Evolutionary conservation across 805 yeast species (phyloP).

Genomic region (Saccharomycopsis javanensis): DNA sequence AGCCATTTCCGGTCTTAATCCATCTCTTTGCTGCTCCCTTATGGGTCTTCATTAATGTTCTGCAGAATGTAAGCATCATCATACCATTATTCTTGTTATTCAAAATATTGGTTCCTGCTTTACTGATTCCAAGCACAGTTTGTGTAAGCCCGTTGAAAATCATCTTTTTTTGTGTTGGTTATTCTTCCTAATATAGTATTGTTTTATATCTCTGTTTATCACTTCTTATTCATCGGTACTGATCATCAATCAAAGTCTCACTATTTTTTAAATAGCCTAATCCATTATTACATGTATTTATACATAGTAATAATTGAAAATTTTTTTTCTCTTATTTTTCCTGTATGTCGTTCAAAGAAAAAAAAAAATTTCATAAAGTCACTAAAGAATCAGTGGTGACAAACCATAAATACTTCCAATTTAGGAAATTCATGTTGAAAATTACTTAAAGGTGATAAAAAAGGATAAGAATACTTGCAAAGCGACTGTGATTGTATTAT

Average conservation of each 20-base stretch:
- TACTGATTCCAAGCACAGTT: neutral
- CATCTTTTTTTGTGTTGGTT: neutral
- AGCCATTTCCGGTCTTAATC: constrained; percentile 62
- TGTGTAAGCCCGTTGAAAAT: neutral
- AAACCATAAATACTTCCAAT: neutral
- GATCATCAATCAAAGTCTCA: no score
- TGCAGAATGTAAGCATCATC: constrained; percentile 1
- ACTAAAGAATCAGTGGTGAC: neutral
- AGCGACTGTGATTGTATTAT: no score
- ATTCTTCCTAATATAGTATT: neutral
- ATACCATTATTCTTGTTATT: neutral
- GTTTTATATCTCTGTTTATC: no score
- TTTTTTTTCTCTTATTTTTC: no score
- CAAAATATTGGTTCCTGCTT: neutral
- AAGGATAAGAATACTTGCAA: no score
- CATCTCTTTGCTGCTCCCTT: constrained; percentile 84
- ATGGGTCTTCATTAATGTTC: constrained; percentile 54
- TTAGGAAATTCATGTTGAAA: neutral
- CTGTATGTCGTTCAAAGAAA: no score
- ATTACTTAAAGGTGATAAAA: no score
- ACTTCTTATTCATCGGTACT: no score
- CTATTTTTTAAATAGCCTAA: no score
- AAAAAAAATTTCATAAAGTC: neutral
- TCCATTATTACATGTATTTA: no score
- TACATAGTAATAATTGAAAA: no score